Conservation (phyloP, 208 protist species). For the Acanthamoeba lenticulata region DNA sequence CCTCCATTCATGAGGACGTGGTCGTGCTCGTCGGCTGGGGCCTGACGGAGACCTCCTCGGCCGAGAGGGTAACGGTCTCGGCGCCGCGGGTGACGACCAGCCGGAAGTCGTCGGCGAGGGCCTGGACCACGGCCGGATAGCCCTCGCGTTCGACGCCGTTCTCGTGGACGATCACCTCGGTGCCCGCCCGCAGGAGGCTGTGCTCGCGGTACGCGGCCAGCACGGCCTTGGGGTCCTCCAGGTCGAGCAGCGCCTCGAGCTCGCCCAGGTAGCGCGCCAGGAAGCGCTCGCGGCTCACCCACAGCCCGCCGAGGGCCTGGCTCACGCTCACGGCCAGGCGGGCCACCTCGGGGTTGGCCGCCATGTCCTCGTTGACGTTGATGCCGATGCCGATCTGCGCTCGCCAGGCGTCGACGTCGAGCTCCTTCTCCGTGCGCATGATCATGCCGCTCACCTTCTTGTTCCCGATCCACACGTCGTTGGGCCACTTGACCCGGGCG, state of each 20-base stretch:
- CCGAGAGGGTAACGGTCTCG: background rate
- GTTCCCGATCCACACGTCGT: conserved; percentile 56
- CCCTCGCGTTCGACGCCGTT: background rate
- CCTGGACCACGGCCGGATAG: background rate
- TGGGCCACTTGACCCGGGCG: conserved; percentile 34
- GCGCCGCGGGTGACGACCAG: background rate
- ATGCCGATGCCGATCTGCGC: conserved; percentile 42
- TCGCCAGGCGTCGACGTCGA: background rate
- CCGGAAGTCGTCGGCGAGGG: background rate
- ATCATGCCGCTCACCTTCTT: conserved; percentile 33
- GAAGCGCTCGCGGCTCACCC: background rate
- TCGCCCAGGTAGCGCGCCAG: background rate
- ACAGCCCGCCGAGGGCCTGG: background rate
- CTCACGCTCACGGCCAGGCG: background rate
- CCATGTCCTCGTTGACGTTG: conserved; percentile 51
- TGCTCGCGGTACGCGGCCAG: background rate
- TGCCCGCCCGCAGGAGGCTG: background rate
- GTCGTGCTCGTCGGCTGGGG: background rate
- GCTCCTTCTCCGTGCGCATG: background rate
- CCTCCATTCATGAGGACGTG: background rate
- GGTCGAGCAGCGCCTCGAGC: conserved; percentile 3
- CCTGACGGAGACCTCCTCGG: background rate
- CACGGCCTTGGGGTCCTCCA: background rate
- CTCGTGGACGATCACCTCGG: background rate
- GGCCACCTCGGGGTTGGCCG: background rate